phyloP scores from a whole-genome alignment of 169 alveolate genomes.

The Plasmodium chabaudi region DNA sequence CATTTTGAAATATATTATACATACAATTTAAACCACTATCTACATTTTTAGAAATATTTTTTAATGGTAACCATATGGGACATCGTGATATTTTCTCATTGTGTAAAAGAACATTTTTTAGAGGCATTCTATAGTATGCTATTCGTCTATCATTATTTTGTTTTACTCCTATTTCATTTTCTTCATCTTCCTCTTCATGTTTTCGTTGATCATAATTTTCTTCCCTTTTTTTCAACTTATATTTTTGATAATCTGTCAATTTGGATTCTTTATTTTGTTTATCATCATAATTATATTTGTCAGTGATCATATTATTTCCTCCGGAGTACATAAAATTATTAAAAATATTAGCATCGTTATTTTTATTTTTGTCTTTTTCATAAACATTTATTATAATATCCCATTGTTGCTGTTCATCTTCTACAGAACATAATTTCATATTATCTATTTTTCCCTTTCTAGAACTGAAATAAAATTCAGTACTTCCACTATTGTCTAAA shows the following conservation, averaged over 20 bases:
- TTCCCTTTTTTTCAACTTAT: constrained; percentile 7
- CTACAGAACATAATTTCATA: constrained; percentile 82
- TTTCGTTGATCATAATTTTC: constrained; percentile 2
- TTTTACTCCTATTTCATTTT: not conserved
- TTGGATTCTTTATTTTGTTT: not conserved
- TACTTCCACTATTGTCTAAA: constrained; percentile 76
- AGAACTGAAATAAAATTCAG: constrained; percentile 70
- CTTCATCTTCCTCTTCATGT: constrained; percentile 2
- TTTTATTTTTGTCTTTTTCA: constrained; percentile 70
- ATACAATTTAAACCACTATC: constrained; percentile 75
- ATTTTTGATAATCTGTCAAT: constrained; percentile 2
- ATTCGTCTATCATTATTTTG: constrained; percentile 76
- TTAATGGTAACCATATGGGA: constrained; percentile 90
- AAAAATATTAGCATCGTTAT: not conserved
- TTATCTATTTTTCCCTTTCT: constrained; percentile 82
- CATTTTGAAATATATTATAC: constrained; percentile 81
- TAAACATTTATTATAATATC: constrained; percentile 84
- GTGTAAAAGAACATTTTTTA: constrained; percentile 84
- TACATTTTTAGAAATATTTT: constrained; percentile 78
- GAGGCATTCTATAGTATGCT: constrained; percentile 80
- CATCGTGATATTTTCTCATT: constrained; percentile 84
- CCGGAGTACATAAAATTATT: not conserved
- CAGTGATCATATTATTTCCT: not conserved
- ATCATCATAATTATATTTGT: not conserved
- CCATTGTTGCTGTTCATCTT: constrained; percentile 89